Evolutionary conservation across 768 basidiomycete species (phyloP).

Genomic region (Leccinellum albellum): DNA sequence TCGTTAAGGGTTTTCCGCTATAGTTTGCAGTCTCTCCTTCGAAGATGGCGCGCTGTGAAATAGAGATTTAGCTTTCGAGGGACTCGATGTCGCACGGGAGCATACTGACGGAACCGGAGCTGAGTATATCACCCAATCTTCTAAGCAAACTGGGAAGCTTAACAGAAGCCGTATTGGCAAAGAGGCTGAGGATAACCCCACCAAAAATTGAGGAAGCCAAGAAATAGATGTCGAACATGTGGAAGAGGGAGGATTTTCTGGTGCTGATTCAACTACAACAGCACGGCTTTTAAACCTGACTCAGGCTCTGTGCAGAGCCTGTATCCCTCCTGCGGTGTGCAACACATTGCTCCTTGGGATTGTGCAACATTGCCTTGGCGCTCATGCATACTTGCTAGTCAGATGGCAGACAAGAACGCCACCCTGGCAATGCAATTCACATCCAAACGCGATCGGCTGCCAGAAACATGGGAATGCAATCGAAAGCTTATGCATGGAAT

Average conservation of each 20-base stretch:
- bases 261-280: background rate
- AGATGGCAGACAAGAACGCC: background rate
- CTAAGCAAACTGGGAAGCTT: slow-evolving; percentile 6
- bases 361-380: background rate
- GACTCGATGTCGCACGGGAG: background rate
- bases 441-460: background rate
- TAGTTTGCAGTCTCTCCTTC: background rate
- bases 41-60: background rate
- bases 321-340: background rate
- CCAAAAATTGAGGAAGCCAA: slow-evolving; percentile 11
- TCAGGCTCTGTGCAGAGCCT: background rate
- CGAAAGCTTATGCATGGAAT: background rate
- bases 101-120: slow-evolving; percentile 8
- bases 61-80: background rate
- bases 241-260: background rate
- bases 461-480: background rate
- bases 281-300: background rate
- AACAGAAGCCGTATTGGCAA: slow-evolving; percentile 8
- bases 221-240: slow-evolving; percentile 12
- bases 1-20: slow-evolving; percentile 14
- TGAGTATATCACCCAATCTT: slow-evolving; percentile 4
- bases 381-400: background rate
- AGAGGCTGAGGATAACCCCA: slow-evolving; percentile 11
- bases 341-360: background rate
- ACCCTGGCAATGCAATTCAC: background rate